These are phyloP conservation scores for Acarospora socialis DNA, from an alignment of 2,329 filamentous ascomycete species.

Conservation along the genomic window DNA sequence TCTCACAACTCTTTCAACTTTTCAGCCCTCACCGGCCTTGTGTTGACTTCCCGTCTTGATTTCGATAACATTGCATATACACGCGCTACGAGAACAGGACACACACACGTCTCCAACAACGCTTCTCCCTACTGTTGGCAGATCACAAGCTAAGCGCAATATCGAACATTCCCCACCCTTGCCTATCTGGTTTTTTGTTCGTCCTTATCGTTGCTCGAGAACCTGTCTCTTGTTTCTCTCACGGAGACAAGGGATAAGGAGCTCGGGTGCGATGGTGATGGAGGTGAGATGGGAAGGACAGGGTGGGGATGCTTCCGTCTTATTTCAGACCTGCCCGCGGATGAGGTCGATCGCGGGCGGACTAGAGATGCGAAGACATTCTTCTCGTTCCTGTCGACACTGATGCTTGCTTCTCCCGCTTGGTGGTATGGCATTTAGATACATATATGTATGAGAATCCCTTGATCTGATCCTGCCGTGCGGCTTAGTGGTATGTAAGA, in stretches of 20 bases:
- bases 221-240: background rate
- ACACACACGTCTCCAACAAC: constrained; percentile 33
- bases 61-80: too few species aligned
- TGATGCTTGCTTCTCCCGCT: too few species aligned
- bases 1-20: too few species aligned
- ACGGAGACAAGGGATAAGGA: too few species aligned
- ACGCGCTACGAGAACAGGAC: constrained; percentile 41
- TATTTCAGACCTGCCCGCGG: constrained; percentile 40
- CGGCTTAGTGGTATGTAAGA: too few species aligned
- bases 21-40: too few species aligned
- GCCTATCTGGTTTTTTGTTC: background rate
- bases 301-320: constrained; percentile 26
- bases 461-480: too few species aligned
- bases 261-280: too few species aligned
- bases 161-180: constrained; percentile 20
- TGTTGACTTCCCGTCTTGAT: too few species aligned
- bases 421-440: too few species aligned
- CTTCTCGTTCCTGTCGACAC: background rate
- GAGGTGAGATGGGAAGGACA: constrained; percentile 1
- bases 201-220: background rate
- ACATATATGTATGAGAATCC: too few species aligned
- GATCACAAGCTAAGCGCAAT: constrained; percentile 43
- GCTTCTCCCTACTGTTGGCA: constrained; percentile 30
- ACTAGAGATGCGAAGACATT: constrained; percentile 44
- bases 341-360: constrained; percentile 35